A percentile compares a stretch with the other conserved stretches of the same genome.
These are phyloP conservation scores for Nephelium lappaceum DNA, from an alignment of 345 rosid species.

Conservation along the genomic window DNA sequence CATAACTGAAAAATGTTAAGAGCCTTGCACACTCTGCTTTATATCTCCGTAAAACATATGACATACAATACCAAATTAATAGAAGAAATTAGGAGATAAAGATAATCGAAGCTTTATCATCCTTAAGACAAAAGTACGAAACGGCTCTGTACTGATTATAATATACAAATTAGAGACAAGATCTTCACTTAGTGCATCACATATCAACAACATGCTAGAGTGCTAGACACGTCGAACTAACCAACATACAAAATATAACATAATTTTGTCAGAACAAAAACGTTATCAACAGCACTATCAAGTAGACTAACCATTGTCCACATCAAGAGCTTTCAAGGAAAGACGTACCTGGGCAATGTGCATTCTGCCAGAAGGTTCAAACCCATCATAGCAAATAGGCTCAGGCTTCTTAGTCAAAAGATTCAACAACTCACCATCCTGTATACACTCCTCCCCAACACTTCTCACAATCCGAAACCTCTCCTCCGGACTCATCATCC, in stretches of 20 bases:
- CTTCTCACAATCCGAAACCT: slow-evolving; percentile 70
- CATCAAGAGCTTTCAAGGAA: background rate
- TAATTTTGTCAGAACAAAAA: too few species aligned
- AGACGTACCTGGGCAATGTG: slow-evolving; percentile 82
- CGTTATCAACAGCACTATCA: background rate
- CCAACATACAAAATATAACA: background rate
- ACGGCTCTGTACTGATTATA: background rate
- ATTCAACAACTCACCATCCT: slow-evolving; percentile 73
- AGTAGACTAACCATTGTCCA: background rate
- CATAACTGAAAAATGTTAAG: background rate
- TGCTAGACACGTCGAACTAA: too few species aligned
- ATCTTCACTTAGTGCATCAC: background rate
- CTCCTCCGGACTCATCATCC: slow-evolving; percentile 72
- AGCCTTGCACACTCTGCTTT: background rate
- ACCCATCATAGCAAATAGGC: slow-evolving; percentile 90
- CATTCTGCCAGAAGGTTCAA: slow-evolving; percentile 97
- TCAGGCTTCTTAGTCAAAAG: slow-evolving; percentile 73
- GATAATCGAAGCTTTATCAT: background rate
- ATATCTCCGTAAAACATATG: background rate
- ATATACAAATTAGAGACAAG: too few species aligned
- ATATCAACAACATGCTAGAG: background rate
- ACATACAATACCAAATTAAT: background rate
- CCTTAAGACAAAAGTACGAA: background rate
- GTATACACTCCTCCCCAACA: slow-evolving; percentile 86
- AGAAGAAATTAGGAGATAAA: background rate